Conservation (phyloP, 1,139 yeast species). For the Hansenula lynferdii region DNA sequence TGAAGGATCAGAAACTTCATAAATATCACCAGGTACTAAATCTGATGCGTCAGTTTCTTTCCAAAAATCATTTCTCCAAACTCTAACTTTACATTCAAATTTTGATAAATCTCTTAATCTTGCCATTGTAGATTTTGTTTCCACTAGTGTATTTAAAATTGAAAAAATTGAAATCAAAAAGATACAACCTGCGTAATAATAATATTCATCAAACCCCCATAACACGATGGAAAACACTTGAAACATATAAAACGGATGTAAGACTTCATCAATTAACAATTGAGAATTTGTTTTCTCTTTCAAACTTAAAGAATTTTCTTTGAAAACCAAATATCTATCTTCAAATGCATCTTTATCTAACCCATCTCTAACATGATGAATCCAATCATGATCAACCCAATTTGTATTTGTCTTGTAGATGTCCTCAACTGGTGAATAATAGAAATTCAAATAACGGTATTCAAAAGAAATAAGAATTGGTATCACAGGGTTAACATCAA, state of each 20-base stretch:
- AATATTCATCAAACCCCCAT: constrained; percentile 91
- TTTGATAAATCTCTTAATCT: constrained; percentile 71
- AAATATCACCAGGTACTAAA: constrained; percentile 92
- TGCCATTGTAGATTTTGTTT: constrained; percentile 71
- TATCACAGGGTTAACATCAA: constrained; percentile 33
- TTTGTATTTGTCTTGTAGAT: constrained; percentile 76
- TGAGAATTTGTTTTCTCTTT: constrained; percentile 64
- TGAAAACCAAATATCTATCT: constrained; percentile 71
- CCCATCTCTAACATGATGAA: constrained; percentile 61
- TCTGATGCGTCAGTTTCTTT: constrained; percentile 74
- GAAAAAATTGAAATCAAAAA: constrained; percentile 80
- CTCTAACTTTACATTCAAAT: constrained; percentile 78
- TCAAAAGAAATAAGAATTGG: constrained; percentile 67
- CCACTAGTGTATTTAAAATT: constrained; percentile 72
- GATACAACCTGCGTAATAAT: constrained; percentile 90
- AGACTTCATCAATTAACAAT: constrained; percentile 76
- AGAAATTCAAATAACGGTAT: constrained; percentile 78
- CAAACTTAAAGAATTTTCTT: constrained; percentile 68
- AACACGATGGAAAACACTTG: constrained; percentile 87
- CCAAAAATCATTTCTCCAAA: constrained; percentile 94
- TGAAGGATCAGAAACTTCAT: constrained; percentile 86
- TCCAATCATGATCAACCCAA: constrained; percentile 85
- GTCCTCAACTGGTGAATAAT: constrained; percentile 84
- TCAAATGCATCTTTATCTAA: constrained; percentile 64
- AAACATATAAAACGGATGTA: constrained; percentile 93